These are phyloP conservation scores for Mycena pura DNA, from an alignment of 768 basidiomycete species.

Conservation along the genomic window DNA sequence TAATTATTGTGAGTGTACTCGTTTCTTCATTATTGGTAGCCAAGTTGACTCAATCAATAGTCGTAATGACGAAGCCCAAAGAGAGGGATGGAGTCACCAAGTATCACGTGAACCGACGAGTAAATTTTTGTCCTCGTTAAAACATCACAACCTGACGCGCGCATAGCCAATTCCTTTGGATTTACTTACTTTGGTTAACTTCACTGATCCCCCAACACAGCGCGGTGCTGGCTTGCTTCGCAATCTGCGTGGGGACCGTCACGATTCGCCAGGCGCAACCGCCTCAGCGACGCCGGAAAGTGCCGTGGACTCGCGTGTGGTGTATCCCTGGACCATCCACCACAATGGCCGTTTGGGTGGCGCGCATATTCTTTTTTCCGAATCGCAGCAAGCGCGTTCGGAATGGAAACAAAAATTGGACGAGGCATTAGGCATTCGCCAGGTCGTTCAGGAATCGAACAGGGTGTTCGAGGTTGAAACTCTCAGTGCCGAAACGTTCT, in stretches of 20 bases:
- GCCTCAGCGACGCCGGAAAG: constrained; percentile 31
- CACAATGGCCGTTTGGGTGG: constrained; percentile 93
- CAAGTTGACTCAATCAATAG: constrained; percentile 43
- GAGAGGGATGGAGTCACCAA: constrained; percentile 77
- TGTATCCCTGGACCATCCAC: constrained; percentile 88
- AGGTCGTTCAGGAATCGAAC: constrained; percentile 89
- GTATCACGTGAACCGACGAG: constrained; percentile 83
- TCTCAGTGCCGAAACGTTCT: constrained; percentile 87
- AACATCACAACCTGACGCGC: constrained; percentile 12
- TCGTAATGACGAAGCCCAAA: constrained; percentile 88
- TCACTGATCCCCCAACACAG: constrained; percentile 80
- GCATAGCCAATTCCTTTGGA: constrained; percentile 90
- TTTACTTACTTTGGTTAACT: constrained; percentile 85
- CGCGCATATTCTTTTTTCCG: constrained; percentile 86
- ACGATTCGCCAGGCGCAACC: constrained; percentile 23
- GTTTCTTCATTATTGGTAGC: neutral
- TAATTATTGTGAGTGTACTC: constrained; percentile 75
- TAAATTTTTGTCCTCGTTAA: constrained; percentile 41
- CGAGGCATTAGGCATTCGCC: constrained; percentile 85
- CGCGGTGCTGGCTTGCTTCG: constrained; percentile 77
- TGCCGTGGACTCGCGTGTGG: constrained; percentile 69
- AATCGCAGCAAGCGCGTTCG: constrained; percentile 70
- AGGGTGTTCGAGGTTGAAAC: constrained; percentile 95
- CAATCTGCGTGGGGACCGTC: constrained; percentile 54
- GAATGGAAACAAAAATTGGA: constrained; percentile 94